Percentiles rank a stretch among this genome's conserved stretches.
Conservation (phyloP, 1,284 basidiomycete genomes). For the Cystobasidium sp. region DNA sequence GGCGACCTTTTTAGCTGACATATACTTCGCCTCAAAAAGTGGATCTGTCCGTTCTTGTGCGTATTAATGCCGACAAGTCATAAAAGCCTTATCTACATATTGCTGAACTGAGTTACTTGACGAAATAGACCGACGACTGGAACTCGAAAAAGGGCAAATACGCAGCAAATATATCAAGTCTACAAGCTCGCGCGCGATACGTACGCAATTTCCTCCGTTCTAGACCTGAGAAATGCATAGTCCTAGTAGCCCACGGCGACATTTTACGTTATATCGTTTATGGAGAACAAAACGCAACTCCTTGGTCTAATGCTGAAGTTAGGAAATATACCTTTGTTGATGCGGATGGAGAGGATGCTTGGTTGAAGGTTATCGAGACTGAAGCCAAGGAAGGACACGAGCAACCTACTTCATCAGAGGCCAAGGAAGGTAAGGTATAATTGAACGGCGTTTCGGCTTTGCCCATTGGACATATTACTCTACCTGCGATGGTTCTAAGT, state of each 20-base stretch:
- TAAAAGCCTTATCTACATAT: background rate
- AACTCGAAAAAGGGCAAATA: constrained; percentile 57
- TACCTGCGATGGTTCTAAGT: no score
- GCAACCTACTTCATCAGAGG: constrained; percentile 30
- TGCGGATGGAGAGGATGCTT: constrained; percentile 53
- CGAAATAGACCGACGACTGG: constrained; percentile 52
- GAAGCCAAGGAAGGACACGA: constrained; percentile 40
- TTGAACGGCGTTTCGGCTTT: no score
- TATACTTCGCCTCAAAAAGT: constrained; percentile 19
- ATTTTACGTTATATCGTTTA: constrained; percentile 57
- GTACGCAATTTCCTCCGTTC: constrained; percentile 55
- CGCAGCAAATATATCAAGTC: constrained; percentile 48
- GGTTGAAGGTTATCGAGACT: constrained; percentile 49
- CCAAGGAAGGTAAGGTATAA: constrained; percentile 11
- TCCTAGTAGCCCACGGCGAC: constrained; percentile 58
- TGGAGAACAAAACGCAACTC: constrained; percentile 52
- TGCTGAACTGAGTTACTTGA: background rate
- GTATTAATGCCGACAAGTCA: background rate
- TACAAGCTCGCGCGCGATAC: constrained; percentile 51
- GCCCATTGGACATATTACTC: no score
- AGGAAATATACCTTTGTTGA: constrained; percentile 54
- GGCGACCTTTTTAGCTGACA: constrained; percentile 9
- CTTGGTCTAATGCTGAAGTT: constrained; percentile 57
- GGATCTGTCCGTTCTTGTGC: no score
- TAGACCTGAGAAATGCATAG: constrained; percentile 57